Evolutionary conservation across 768 basidiomycete species (phyloP), one percentile per base, ranked within the genome.

Genomic region (Leccinum barrowsii): DNA sequence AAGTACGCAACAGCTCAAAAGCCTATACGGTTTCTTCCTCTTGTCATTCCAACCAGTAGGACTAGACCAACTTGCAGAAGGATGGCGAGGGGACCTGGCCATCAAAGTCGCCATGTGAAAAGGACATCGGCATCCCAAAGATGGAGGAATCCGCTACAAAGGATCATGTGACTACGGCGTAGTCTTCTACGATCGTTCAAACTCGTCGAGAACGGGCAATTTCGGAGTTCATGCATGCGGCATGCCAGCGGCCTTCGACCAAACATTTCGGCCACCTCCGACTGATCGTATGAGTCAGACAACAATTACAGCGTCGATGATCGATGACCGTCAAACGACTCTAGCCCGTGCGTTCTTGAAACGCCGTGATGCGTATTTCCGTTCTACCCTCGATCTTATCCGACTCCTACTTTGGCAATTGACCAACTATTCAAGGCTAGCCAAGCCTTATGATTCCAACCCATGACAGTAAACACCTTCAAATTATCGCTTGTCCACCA

Each of bases 141-240:
- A 12, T 34, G 32, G 28, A 13, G 26, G 55, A 28, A 24, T n/a
- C 30, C 32, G 5, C 32, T 13, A 13, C 32, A 12, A 34, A 34
- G 32, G 32, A 34, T 5, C 12, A 34, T 34, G 5, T 28, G 28
- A 28, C 11, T 32, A 11, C 11, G 30, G 30, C 7, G 30, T 28
- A 56, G 28, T 42, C 37, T 57, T 57, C 53, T 55, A 56, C 24
- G 53, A 57, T 10, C 21, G 54, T 30, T 17, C 15, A 26, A 26
- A 7, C 28, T 28, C 2, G 28, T 28, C 30, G 22, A 54, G 10
- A 55, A 7, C 26, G 52, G 50, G 50, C 17, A 54, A 55, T 13
- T 24, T 54, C 22, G n/a, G 19, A 26, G 8, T 26, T 17, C 22
- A 17, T 32, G 13, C 30, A 7, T 22, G 21, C 12, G 32, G 12